Percentiles rank a stretch among this genome's conserved stretches.
Conservation (phyloP, 2,329 filamentous ascomycete genomes). For the Aureobasidium pullulans region DNA sequence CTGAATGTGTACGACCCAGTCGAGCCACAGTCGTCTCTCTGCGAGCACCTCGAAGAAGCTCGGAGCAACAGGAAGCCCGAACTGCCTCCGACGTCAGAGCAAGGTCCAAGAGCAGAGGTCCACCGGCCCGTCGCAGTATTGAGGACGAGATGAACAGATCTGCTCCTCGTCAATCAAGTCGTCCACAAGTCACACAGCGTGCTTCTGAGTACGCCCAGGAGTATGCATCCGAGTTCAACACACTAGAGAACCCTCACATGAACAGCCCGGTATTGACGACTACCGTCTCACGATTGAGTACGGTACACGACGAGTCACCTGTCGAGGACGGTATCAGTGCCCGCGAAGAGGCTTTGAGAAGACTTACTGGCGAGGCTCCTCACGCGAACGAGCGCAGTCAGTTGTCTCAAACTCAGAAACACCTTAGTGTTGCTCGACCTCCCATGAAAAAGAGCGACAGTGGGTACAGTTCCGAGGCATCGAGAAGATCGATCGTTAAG, state of each 20-base stretch:
- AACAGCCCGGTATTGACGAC: conserved; percentile 12
- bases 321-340: conserved; percentile 12
- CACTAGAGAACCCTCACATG: conserved; percentile 18
- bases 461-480: conserved; percentile 28
- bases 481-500: conserved; percentile 15
- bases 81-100: not conserved
- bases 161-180: not conserved
- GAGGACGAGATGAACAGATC: not conserved
- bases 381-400: not conserved
- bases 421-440: not conserved
- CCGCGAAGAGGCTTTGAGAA: conserved; percentile 22
- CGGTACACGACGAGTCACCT: conserved; percentile 19
- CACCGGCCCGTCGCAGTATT: not conserved
- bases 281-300: conserved; percentile 22
- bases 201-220: conserved; percentile 18
- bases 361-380: conserved; percentile 18
- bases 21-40: conserved; percentile 15
- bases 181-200: not conserved
- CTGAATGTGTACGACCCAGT: conserved; percentile 18
- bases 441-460: conserved; percentile 23
- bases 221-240: conserved; percentile 20
- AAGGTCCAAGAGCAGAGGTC: conserved; percentile 2
- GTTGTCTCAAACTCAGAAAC: not conserved
- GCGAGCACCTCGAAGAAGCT: not conserved
- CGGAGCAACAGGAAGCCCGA: not conserved